Evolutionary conservation across 164 flowering plant species (phyloP).

Genomic region (Santalum album): DNA sequence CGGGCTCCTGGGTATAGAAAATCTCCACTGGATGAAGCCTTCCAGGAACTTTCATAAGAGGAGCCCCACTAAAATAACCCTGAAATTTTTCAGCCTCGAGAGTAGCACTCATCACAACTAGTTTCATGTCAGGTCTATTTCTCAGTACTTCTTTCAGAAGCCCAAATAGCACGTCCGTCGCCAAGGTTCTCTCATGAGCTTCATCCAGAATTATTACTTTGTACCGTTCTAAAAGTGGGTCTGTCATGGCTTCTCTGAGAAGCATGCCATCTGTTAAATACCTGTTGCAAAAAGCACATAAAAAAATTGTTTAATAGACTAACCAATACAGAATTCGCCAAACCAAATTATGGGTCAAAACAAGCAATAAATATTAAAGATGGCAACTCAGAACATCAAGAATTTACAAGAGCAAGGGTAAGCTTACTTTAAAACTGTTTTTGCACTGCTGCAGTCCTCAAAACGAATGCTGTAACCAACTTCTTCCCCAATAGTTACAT

Average conservation of each 20-base stretch:
- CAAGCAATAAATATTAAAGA: background rate
- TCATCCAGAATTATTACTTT: constrained; percentile 85
- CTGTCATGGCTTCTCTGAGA: constrained; percentile 89
- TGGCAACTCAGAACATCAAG: too few relatives aligned
- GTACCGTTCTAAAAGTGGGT: constrained; percentile 77
- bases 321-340: background rate
- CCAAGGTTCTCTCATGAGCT: constrained; percentile 91
- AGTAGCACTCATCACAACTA: constrained; percentile 97
- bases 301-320: background rate
- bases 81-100: constrained; percentile 96
- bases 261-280: constrained; percentile 99
- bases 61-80: constrained; percentile 73
- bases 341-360: background rate
- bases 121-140: constrained; percentile 71
- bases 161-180: constrained; percentile 94
- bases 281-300: constrained; percentile 21
- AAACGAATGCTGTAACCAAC: constrained; percentile 98
- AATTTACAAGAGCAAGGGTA: too few relatives aligned
- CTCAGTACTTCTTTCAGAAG: constrained; percentile 77
- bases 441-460: constrained; percentile 84
- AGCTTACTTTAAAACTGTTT: constrained; percentile 77
- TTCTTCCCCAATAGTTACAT: constrained; percentile 78
- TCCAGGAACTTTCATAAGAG: constrained; percentile 96
- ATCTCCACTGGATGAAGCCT: constrained; percentile 93
- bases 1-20: constrained; percentile 89